These are phyloP conservation scores for Coix lacrymajobi DNA, from an alignment of 176 grass and related monocot species.

Conservation along the genomic window DNA sequence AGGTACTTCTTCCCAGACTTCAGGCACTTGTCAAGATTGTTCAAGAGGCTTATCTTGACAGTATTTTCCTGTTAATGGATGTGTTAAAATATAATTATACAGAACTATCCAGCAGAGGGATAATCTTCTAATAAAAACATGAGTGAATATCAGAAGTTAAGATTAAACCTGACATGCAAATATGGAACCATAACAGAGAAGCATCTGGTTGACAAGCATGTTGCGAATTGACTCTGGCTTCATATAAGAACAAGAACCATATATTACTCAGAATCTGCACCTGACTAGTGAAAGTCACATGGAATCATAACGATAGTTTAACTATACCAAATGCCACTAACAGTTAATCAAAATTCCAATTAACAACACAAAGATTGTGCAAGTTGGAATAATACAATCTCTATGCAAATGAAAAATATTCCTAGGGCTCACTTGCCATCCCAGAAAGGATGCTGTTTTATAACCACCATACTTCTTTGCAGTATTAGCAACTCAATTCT, in stretches of 20 bases:
- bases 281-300: conserved; percentile 19
- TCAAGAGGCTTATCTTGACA: conserved; percentile 71
- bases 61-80: conserved; percentile 57
- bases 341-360: background rate
- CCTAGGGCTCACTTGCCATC: background rate
- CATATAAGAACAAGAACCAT: conserved; percentile 43
- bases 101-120: background rate
- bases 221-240: conserved; percentile 83
- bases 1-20: conserved; percentile 70
- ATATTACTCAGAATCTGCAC: conserved; percentile 26
- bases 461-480: background rate
- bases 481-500: background rate
- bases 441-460: conserved; percentile 9
- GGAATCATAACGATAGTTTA: background rate
- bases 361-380: conserved; percentile 7
- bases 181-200: conserved; percentile 83
- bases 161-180: conserved; percentile 80
- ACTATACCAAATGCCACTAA: background rate
- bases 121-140: conserved; percentile 7
- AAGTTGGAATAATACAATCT: background rate
- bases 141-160: conserved; percentile 16
- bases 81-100: conserved; percentile 25
- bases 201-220: conserved; percentile 94
- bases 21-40: conserved; percentile 75
- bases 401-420: background rate